These are phyloP conservation scores for Phytomonas sp. DNA, from an alignment of 208 protist species.

Conservation along the genomic window DNA sequence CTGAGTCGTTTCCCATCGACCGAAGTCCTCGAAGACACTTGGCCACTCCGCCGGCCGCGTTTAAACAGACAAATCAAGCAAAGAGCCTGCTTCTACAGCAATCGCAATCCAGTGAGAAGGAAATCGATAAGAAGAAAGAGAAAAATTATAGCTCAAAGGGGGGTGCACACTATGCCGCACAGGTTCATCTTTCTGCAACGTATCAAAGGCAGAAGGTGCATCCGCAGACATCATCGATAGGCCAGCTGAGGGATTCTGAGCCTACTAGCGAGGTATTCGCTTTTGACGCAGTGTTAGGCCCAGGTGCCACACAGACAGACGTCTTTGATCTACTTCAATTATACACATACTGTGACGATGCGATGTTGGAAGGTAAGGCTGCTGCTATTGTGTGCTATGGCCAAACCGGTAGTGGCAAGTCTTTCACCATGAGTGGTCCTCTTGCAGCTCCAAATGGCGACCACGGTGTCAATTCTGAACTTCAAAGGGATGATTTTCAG, in stretches of 20 bases:
- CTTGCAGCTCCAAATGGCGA: conserved; percentile 7
- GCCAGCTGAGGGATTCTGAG: not conserved
- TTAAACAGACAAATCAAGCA: not conserved
- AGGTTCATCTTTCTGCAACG: not conserved
- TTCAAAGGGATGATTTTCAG: not conserved
- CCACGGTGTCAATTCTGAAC: not conserved
- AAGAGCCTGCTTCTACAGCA: not conserved
- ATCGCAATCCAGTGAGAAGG: not conserved
- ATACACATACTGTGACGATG: conserved; percentile 57
- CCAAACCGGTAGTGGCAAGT: conserved; percentile 87
- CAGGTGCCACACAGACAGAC: conserved; percentile 36
- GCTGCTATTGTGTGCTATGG: conserved; percentile 87
- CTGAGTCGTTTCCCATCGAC: not conserved
- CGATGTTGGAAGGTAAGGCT: conserved; percentile 54
- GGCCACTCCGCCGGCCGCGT: not conserved
- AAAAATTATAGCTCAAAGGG: not conserved
- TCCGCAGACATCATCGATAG: not conserved
- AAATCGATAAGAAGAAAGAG: not conserved
- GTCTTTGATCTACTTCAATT: conserved; percentile 46
- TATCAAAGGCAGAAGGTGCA: not conserved
- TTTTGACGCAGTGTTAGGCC: conserved; percentile 59
- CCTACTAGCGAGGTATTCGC: conserved; percentile 21
- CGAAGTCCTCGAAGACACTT: not conserved
- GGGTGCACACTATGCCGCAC: not conserved
- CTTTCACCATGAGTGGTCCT: conserved; percentile 77